Percentiles rank a stretch among this genome's conserved stretches.
Evolutionary conservation across 805 yeast genomes (phyloP).

Genomic region (Nakazawaea peltata): DNA sequence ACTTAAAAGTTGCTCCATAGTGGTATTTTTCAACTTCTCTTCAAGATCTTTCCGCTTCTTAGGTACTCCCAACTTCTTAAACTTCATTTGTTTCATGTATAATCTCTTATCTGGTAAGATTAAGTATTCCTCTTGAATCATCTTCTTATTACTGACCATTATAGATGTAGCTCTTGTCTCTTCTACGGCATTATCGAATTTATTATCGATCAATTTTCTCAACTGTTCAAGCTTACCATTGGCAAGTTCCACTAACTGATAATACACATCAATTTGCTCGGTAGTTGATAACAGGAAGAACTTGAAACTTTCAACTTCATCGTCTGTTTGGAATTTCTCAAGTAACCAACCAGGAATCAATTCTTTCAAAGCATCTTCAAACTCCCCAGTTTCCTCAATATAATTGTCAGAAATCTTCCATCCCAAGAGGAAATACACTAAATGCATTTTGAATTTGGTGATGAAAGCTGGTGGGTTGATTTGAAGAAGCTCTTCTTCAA

Average conservation of each 20-base stretch:
- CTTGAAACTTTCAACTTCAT: conserved; percentile 16
- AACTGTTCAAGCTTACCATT: conserved; percentile 34
- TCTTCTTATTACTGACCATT: conserved; percentile 11
- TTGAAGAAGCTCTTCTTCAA: conserved; percentile 55
- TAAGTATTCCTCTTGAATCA: conserved; percentile 18
- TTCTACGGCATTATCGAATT: conserved; percentile 19
- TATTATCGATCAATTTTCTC: conserved; percentile 38
- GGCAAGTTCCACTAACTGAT: conserved; percentile 32
- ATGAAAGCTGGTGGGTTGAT: conserved; percentile 32
- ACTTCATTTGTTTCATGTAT: conserved; percentile 30
- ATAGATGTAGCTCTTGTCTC: conserved; percentile 17
- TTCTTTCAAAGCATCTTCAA: conserved; percentile 17
- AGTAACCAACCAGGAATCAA: conserved; percentile 9
- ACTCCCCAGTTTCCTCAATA: conserved; percentile 14
- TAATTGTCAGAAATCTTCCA: conserved; percentile 18
- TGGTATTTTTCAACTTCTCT: conserved; percentile 13
- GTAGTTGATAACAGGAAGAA: conserved; percentile 32
- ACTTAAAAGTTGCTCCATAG: conserved; percentile 5
- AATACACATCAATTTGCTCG: conserved; percentile 43
- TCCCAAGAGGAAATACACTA: conserved; percentile 33
- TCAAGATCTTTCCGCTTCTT: conserved; percentile 22
- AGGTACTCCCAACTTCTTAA: conserved; percentile 26
- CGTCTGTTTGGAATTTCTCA: conserved; percentile 10
- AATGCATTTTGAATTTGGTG: conserved; percentile 33
- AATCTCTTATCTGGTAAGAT: conserved; percentile 46